Evolutionary conservation across 768 basidiomycete species (phyloP).

Genomic region (Collybia sp.): DNA sequence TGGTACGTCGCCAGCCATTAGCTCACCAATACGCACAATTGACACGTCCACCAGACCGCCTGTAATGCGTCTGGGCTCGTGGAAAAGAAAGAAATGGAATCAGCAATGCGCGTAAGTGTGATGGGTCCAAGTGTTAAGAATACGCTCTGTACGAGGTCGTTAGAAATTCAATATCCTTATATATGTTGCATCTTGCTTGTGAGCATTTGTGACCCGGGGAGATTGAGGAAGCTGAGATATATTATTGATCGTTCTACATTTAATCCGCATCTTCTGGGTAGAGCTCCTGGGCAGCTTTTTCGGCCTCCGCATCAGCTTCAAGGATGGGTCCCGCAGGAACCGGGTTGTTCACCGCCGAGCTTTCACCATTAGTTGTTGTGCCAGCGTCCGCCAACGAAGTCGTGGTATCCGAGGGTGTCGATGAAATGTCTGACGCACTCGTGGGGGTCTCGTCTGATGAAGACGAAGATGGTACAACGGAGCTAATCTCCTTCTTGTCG

Average conservation of each 20-base stretch:
- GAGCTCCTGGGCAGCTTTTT: conserved; percentile 50
- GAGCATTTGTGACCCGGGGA: no score
- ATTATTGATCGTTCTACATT: background rate
- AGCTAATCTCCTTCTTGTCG: conserved; percentile 31
- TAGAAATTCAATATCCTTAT: conserved; percentile 14
- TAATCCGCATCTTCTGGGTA: conserved; percentile 30
- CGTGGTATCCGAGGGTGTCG: conserved; percentile 2
- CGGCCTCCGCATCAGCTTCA: conserved; percentile 46
- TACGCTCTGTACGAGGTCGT: conserved; percentile 1
- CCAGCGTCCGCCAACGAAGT: conserved; percentile 1
- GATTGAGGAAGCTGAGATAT: no score
- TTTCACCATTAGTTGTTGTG: background rate
- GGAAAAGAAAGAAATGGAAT: no score
- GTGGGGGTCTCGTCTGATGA: conserved; percentile 1
- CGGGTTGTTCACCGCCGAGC: conserved; percentile 4
- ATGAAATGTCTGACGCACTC: conserved; percentile 1
- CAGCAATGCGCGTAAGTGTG: no score
- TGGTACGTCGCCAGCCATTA: background rate
- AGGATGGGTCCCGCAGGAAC: conserved; percentile 36
- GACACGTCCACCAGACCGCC: no score
- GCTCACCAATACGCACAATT: no score
- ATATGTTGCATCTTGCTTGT: conserved; percentile 8
- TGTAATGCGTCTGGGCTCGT: no score
- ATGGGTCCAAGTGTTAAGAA: no score
- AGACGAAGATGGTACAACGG: conserved; percentile 13